Conservation (phyloP, 192 early-diverging fungal species). For the Cetraspora pellucida region DNA sequence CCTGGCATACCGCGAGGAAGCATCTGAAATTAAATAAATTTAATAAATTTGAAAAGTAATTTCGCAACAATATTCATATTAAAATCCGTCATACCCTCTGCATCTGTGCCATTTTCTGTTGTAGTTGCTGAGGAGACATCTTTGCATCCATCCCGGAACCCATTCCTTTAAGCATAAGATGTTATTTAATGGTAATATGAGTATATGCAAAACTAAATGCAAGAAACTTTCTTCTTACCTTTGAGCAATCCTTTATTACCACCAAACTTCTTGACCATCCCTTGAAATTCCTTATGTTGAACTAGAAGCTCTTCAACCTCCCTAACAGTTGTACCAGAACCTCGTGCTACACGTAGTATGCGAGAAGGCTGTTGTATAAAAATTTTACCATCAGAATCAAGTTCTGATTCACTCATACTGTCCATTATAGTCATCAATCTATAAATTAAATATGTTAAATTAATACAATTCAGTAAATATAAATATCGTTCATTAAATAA, state of each 20-base stretch:
- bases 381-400: conserved; percentile 85
- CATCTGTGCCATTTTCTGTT: conserved; percentile 69
- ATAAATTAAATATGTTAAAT: background rate
- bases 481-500: background rate
- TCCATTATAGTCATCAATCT: conserved; percentile 91
- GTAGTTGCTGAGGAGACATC: conserved; percentile 64
- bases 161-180: conserved; percentile 48
- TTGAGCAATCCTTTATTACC: conserved; percentile 84
- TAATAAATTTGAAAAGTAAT: too few relatives aligned
- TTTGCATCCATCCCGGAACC: conserved; percentile 58
- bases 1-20: conserved; percentile 55
- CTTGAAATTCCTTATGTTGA: conserved; percentile 77
- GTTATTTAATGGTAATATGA: conserved; percentile 37
- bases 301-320: conserved; percentile 85
- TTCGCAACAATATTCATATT: too few relatives aligned
- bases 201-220: conserved; percentile 35
- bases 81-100: conserved; percentile 73
- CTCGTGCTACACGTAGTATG: conserved; percentile 78
- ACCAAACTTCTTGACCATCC: conserved; percentile 92
- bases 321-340: conserved; percentile 77
- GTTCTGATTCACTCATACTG: conserved; percentile 90
- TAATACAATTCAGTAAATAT: background rate
- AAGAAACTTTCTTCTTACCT: conserved; percentile 54
- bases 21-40: conserved; percentile 8
- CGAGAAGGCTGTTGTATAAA: conserved; percentile 75